phyloP scores from a whole-genome alignment of 306 rosid species.

The Sicyos edulis region DNA sequence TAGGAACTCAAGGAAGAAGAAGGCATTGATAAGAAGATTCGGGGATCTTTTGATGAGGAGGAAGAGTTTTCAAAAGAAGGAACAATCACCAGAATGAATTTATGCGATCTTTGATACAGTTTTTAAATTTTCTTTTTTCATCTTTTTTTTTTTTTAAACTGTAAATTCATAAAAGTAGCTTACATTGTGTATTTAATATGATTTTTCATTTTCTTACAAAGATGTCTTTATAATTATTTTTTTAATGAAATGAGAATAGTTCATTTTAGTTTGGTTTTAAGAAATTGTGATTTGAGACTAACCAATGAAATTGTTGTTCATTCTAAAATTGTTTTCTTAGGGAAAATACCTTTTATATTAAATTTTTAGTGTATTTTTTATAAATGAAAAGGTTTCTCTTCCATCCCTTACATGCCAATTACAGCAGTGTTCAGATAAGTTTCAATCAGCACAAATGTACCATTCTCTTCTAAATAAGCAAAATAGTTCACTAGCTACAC shows the following conservation, averaged over 20 bases:
- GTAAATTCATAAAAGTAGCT: constrained; percentile 7
- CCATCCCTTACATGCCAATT: too few species aligned
- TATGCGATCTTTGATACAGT: not conserved
- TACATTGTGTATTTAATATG: not conserved
- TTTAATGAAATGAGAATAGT: not conserved
- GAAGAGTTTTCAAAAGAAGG: constrained; percentile 34
- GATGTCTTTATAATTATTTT: not conserved
- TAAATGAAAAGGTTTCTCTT: too few species aligned
- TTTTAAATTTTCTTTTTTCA: too few species aligned
- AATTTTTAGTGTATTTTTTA: too few species aligned
- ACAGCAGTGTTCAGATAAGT: too few species aligned
- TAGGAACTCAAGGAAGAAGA: constrained; percentile 58
- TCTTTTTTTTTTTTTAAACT: not conserved
- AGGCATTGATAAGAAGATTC: constrained; percentile 63
- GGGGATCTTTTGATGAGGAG: constrained; percentile 67
- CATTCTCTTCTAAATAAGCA: too few species aligned
- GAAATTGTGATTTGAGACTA: not conserved
- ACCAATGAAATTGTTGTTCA: not conserved
- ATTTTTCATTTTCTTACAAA: not conserved
- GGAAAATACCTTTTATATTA: not conserved
- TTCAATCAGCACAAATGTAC: too few species aligned
- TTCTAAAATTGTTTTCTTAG: too few species aligned
- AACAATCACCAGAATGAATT: constrained; percentile 32
- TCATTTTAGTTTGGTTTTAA: not conserved
- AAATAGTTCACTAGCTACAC: too few species aligned